Conservation (phyloP, 805 yeast genomes). For the Candida pseudofarinosa region DNA sequence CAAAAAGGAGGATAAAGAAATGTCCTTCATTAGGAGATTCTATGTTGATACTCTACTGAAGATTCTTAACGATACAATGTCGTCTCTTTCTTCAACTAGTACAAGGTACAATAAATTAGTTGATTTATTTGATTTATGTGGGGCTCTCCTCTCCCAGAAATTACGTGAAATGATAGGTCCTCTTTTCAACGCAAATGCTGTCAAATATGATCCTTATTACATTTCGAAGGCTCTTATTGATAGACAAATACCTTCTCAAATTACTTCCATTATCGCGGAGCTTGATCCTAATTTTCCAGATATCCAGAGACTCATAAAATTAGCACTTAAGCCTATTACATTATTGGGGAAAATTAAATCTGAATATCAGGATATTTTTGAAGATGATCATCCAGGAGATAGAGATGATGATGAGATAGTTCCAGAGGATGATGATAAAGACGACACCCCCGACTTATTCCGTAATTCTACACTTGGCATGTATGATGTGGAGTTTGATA, state of each 20-base stretch:
- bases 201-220: slow-evolving; percentile 58
- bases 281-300: slow-evolving; percentile 73
- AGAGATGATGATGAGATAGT: slow-evolving; percentile 37
- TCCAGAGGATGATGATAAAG: slow-evolving; percentile 52
- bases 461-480: slow-evolving; percentile 89
- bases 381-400: slow-evolving; percentile 49
- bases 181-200: slow-evolving; percentile 43
- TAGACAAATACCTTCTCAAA: slow-evolving; percentile 52
- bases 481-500: slow-evolving; percentile 79
- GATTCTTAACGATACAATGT: slow-evolving; percentile 50
- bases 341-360: slow-evolving; percentile 53
- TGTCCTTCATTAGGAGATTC: slow-evolving; percentile 69
- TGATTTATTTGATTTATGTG: slow-evolving; percentile 49
- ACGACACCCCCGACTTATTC: slow-evolving; percentile 79
- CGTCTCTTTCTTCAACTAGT: slow-evolving; percentile 27
- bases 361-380: slow-evolving; percentile 55
- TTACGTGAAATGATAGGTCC: slow-evolving; percentile 40
- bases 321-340: slow-evolving; percentile 57
- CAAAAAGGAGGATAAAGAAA: slow-evolving; percentile 58
- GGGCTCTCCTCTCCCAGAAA: slow-evolving; percentile 40
- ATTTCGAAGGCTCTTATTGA: slow-evolving; percentile 68
- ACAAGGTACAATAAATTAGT: slow-evolving; percentile 51
- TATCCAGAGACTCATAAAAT: slow-evolving; percentile 54
- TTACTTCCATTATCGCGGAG: slow-evolving; percentile 58
- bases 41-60: slow-evolving; percentile 65